Conservation (phyloP, 1,139 yeast genomes). For the Geotrichum reessii region DNA sequence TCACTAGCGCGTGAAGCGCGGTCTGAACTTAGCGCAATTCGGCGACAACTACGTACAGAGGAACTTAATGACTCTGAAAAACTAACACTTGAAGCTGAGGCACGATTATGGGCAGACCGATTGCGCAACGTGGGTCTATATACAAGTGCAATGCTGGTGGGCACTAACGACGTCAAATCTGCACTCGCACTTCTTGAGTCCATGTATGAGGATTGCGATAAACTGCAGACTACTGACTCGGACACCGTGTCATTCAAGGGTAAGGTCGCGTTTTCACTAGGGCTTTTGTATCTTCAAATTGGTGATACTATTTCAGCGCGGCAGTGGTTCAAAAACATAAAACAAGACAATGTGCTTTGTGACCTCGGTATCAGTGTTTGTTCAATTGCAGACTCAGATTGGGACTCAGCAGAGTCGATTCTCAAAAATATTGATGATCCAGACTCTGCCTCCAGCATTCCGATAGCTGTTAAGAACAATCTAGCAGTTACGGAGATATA, state of each 20-base stretch:
- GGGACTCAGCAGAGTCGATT: constrained; percentile 23
- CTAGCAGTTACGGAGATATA: constrained; percentile 28
- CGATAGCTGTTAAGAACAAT: constrained; percentile 21
- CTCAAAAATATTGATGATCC: constrained; percentile 16
- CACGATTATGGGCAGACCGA: constrained; percentile 27
- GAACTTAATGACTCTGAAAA: constrained; percentile 9
- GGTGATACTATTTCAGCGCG: constrained; percentile 32
- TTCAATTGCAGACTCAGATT: constrained; percentile 31
- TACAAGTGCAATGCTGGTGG: constrained; percentile 33
- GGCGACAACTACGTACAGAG: constrained; percentile 20
- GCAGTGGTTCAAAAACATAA: constrained; percentile 28
- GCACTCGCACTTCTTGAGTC: constrained; percentile 32
- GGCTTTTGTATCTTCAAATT: constrained; percentile 27
- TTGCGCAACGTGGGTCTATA: constrained; percentile 32
- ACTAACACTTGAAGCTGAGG: neutral
- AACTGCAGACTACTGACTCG: constrained; percentile 8
- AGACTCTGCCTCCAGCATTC: neutral
- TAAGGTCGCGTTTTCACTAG: constrained; percentile 24
- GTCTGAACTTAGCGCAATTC: constrained; percentile 3
- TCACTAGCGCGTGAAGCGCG: constrained; percentile 31
- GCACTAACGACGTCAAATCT: constrained; percentile 32
- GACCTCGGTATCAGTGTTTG: constrained; percentile 26
- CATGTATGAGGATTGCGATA: constrained; percentile 23
- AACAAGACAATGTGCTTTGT: constrained; percentile 8
- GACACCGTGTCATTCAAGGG: constrained; percentile 15